Evolutionary conservation across 2,329 filamentous ascomycete genomes (phyloP).

Genomic region (Fusarium sp.): DNA sequence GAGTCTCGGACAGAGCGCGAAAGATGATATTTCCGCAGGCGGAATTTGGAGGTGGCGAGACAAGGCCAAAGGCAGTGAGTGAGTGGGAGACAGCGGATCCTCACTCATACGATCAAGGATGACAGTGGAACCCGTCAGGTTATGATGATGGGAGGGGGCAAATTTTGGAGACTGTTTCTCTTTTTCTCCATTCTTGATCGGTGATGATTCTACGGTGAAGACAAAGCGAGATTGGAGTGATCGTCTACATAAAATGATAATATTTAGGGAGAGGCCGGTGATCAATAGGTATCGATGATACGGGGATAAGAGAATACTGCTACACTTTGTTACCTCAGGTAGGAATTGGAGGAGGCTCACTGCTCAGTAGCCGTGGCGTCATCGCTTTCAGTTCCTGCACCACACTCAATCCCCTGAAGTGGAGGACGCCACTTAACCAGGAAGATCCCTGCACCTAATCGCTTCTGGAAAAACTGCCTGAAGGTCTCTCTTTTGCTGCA

Average conservation of each 20-base stretch:
- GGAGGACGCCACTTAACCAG: not conserved
- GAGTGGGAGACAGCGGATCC: not conserved
- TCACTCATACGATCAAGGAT: slow-evolving; percentile 30
- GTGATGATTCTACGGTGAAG: not conserved
- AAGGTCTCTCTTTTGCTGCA: not conserved
- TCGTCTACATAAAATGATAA: not conserved
- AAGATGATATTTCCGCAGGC: slow-evolving; percentile 9
- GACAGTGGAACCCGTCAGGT: slow-evolving; percentile 14
- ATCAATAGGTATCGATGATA: not conserved
- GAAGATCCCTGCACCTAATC: not conserved
- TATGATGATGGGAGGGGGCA: slow-evolving; percentile 17
- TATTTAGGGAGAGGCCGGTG: no score
- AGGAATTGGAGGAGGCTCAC: not conserved
- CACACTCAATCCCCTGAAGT: slow-evolving; percentile 4
- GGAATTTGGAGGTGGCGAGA: slow-evolving; percentile 21
- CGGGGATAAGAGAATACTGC: not conserved
- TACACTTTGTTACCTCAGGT: not conserved
- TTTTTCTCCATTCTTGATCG: not conserved
- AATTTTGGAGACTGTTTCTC: not conserved
- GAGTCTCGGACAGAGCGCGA: not conserved
- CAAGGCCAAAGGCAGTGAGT: not conserved
- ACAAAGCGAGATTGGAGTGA: not conserved
- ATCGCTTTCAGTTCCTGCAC: slow-evolving; percentile 15
- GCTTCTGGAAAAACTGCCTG: slow-evolving; percentile 15
- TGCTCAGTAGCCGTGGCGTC: slow-evolving; percentile 3